These are phyloP conservation scores for Geranomyces variabilis DNA, from an alignment of 192 early-diverging fungal genomes.

Conservation along the genomic window DNA sequence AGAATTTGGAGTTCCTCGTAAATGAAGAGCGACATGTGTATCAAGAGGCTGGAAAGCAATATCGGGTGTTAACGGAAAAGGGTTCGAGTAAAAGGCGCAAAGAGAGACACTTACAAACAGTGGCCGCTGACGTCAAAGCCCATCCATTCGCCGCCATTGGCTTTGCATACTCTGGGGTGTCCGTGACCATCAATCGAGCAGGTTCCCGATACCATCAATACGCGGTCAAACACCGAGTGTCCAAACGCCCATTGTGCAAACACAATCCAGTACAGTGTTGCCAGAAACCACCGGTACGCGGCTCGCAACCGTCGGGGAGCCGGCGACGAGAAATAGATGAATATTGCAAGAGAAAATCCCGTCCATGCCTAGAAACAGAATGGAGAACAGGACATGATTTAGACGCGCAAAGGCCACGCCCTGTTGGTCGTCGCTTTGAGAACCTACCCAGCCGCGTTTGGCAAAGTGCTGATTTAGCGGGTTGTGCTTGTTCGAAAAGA, in stretches of 20 bases:
- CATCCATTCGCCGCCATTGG: slow-evolving; percentile 70
- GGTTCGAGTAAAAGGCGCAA: not conserved
- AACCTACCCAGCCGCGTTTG: slow-evolving; percentile 79
- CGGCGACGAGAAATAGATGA: slow-evolving; percentile 42
- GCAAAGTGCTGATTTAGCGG: slow-evolving; percentile 77
- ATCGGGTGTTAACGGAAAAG: not conserved
- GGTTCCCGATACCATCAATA: slow-evolving; percentile 75
- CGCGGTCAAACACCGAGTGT: slow-evolving; percentile 76
- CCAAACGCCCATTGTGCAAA: slow-evolving; percentile 88
- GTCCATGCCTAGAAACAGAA: slow-evolving; percentile 66
- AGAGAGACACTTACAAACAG: slow-evolving; percentile 66
- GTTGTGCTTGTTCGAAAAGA: slow-evolving; percentile 74
- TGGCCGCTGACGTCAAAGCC: slow-evolving; percentile 91
- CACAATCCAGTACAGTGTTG: slow-evolving; percentile 82
- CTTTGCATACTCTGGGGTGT: slow-evolving; percentile 45
- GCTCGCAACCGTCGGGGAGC: slow-evolving; percentile 10
- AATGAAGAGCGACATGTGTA: slow-evolving; percentile 36
- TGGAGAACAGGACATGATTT: not conserved
- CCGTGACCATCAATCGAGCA: slow-evolving; percentile 23
- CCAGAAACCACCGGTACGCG: slow-evolving; percentile 54
- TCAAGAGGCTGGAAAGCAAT: slow-evolving; percentile 33
- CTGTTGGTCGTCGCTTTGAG: too few species aligned
- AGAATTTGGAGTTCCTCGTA: slow-evolving; percentile 36
- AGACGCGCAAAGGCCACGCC: too few species aligned
- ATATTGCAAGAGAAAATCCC: slow-evolving; percentile 57